Percentiles rank a stretch among this genome's conserved stretches.
Conservation (phyloP, 148 eudicot genomes). For the Rhododendron kiyosumense region DNA sequence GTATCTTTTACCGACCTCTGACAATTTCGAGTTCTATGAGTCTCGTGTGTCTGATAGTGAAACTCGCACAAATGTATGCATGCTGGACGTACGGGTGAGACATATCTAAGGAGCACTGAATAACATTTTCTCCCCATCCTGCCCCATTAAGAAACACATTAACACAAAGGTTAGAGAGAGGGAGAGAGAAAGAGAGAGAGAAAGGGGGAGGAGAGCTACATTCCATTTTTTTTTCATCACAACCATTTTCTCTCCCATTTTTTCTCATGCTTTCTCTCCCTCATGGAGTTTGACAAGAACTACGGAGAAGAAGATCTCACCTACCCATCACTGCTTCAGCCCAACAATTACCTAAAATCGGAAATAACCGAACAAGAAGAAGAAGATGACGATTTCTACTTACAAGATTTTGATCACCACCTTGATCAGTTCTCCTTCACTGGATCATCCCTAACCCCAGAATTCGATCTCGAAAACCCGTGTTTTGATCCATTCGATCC, state of each 20-base stretch:
- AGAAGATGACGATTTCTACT: constrained; percentile 20
- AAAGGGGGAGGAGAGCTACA: background rate
- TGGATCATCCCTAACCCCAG: constrained; percentile 35
- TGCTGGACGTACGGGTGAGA: background rate
- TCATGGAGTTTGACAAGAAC: constrained; percentile 40
- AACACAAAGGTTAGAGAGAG: background rate
- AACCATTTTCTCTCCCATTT: constrained; percentile 11
- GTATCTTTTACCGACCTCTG: background rate
- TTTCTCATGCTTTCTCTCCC: constrained; percentile 13
- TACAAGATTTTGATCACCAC: constrained; percentile 40
- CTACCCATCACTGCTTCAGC: constrained; percentile 12
- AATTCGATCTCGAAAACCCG: constrained; percentile 22
- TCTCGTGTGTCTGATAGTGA: background rate
- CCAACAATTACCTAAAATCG: constrained; percentile 21
- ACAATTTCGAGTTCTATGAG: background rate
- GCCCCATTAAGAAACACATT: constrained; percentile 16
- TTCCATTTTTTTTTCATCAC: constrained; percentile 10
- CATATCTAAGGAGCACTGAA: background rate
- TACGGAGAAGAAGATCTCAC: constrained; percentile 24
- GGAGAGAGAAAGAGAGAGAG: background rate
- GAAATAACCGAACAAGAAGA: background rate
- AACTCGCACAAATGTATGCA: background rate
- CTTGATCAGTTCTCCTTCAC: constrained; percentile 36
- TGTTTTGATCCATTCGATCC: constrained; percentile 34
- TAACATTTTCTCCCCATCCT: background rate